Base-by-base conservation (phyloP, 805 yeast species). In the Blastobotrys mokoenaii region DNA sequence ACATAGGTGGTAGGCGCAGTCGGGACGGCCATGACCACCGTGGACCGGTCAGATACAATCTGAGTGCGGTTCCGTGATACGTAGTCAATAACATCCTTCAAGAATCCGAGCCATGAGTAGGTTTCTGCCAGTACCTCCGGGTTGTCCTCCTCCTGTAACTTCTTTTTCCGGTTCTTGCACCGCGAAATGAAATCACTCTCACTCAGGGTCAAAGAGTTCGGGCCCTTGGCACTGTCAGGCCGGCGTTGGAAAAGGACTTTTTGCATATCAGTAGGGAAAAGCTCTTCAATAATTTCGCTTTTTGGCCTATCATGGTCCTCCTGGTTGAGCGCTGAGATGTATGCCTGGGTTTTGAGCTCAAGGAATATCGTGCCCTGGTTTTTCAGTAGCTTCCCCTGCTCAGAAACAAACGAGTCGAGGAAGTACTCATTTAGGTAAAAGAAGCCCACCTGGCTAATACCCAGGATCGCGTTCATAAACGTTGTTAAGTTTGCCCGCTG, bases 291-390 rank as follows among this genome's bases (percentile, higher is more conserved):
- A 9, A 86, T 74, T 38, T 82, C 89, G 46, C 72, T 73, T 2
- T 25, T 9, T 8, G 40, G 41, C 50, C 77, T 73, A 1, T 83
- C 67, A 52, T 83, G 69, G 44, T 78, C 77, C 9, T 72, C 73
- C 39, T 62, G 63, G 10, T 82, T 85, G 48, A 89, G 63, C 0
- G 95, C 96, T 1, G 96, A 82, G 16, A 93, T 88, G 59, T 79
- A 93, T 0, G 96, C 96, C 63, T 93, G 98, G 0, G 98, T 93
- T 61, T 93, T 93, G 60, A 93, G 72, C 54, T 93, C 97, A 34
- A 93, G 69, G 54, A 73, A 87, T 42, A 93, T 65, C 10, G 77
- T 78, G 0, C 93, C 88, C 54, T 86, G 96, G 8, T 84, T 77
- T 60, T 88, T 88, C 47, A 87, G 67, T 36, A 93, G 67, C 54